Evolutionary conservation across 2,329 filamentous ascomycete species (phyloP).

Genomic region (Zopfia rhizophila): DNA sequence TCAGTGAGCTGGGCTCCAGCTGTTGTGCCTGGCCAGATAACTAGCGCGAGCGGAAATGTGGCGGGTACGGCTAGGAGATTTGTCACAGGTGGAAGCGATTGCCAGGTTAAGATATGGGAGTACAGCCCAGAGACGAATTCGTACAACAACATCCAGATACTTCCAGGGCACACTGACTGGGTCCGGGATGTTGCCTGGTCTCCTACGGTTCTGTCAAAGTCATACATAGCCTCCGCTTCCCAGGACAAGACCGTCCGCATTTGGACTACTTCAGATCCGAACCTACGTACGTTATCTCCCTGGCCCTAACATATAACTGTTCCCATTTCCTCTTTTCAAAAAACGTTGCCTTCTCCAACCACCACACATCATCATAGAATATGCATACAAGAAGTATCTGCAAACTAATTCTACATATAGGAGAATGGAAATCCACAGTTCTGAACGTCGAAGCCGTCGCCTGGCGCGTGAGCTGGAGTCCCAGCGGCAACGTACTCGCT

Average conservation of each 20-base stretch:
- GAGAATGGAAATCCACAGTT: slow-evolving; percentile 85
- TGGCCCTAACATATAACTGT: too few relatives aligned
- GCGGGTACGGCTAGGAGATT: slow-evolving; percentile 75
- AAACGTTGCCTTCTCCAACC: slow-evolving; percentile 50
- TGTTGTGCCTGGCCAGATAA: slow-evolving; percentile 82
- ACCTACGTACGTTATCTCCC: slow-evolving; percentile 34
- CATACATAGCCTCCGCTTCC: slow-evolving; percentile 93
- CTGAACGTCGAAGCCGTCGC: slow-evolving; percentile 88
- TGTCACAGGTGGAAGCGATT: slow-evolving; percentile 95
- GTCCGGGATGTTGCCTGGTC: slow-evolving; percentile 98
- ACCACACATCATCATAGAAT: slow-evolving; percentile 52
- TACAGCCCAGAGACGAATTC: slow-evolving; percentile 67
- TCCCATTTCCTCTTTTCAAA: too few relatives aligned
- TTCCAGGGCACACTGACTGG: slow-evolving; percentile 92
- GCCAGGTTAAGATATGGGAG: slow-evolving; percentile 91
- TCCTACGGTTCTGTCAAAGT: slow-evolving; percentile 92
- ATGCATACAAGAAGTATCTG: not conserved
- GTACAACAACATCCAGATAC: slow-evolving; percentile 62
- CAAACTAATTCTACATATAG: slow-evolving; percentile 41
- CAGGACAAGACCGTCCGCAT: slow-evolving; percentile 98
- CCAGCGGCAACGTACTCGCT: slow-evolving; percentile 95
- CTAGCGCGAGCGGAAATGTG: slow-evolving; percentile 72
- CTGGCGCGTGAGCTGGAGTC: slow-evolving; percentile 97
- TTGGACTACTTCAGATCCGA: slow-evolving; percentile 74
- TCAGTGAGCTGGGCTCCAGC: slow-evolving; percentile 95